Percentiles rank a stretch among this genome's conserved stretches.
These are phyloP conservation scores for Mallotus japonicus DNA, from an alignment of 441 rosid species.

Conservation along the genomic window DNA sequence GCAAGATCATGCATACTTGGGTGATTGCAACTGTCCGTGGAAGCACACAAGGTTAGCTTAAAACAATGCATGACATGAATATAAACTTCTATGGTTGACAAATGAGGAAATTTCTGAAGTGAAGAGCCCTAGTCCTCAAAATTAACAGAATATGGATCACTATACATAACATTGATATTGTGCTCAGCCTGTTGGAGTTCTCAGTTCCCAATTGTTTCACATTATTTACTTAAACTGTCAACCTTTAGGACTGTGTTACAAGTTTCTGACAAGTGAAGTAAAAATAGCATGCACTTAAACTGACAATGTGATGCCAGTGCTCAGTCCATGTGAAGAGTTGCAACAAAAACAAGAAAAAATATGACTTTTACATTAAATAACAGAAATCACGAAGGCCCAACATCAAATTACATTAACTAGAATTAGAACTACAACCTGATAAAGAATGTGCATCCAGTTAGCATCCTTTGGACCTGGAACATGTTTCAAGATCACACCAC, in stretches of 20 bases:
- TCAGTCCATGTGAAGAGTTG: background rate
- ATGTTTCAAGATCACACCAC: slow-evolving; percentile 86
- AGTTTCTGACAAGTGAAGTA: background rate
- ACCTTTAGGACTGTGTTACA: background rate
- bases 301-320: slow-evolving; percentile 2
- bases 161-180: background rate
- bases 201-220: slow-evolving; percentile 2
- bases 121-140: background rate
- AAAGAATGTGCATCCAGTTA: slow-evolving; percentile 96
- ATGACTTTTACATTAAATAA: background rate
- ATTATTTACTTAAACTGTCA: background rate
- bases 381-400: background rate
- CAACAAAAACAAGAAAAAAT: background rate
- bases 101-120: background rate
- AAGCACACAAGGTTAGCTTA: background rate
- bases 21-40: background rate
- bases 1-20: background rate
- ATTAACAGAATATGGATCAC: background rate
- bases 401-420: background rate
- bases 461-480: slow-evolving; percentile 93
- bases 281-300: slow-evolving; percentile 7
- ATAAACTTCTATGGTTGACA: background rate
- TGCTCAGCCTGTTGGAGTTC: slow-evolving; percentile 10
- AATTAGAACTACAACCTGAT: slow-evolving; percentile 65
- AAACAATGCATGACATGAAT: background rate